Evolutionary conservation across 2,329 filamentous ascomycete genomes (phyloP).

Genomic region (Orbilia javanica): DNA sequence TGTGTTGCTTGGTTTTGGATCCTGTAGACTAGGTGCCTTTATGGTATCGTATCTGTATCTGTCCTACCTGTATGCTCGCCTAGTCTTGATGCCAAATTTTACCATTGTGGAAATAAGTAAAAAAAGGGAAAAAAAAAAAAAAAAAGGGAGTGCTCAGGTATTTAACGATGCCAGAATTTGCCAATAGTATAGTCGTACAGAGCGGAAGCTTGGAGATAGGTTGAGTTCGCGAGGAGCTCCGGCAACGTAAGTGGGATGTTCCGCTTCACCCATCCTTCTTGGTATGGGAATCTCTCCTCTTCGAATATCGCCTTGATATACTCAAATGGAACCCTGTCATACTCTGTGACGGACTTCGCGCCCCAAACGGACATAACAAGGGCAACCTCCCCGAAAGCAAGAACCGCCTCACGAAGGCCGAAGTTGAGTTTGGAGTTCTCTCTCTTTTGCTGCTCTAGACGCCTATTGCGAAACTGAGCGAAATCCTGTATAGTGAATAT

Average conservation of each 20-base stretch:
- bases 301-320: slow-evolving; percentile 55
- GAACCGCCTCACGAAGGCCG: slow-evolving; percentile 49
- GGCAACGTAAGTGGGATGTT: slow-evolving; percentile 45
- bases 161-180: slow-evolving; percentile 5
- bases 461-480: slow-evolving; percentile 40
- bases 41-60: too few relatives aligned
- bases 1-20: neutral
- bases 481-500: slow-evolving; percentile 59
- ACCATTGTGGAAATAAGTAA: too few relatives aligned
- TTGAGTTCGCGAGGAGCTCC: slow-evolving; percentile 49
- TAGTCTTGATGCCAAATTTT: neutral
- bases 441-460: slow-evolving; percentile 28
- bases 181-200: slow-evolving; percentile 21
- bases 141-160: too few relatives aligned
- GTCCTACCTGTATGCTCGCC: too few relatives aligned
- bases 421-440: slow-evolving; percentile 51
- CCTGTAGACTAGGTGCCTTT: too few relatives aligned
- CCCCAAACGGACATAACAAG: slow-evolving; percentile 54
- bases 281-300: slow-evolving; percentile 57
- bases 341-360: slow-evolving; percentile 23
- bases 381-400: slow-evolving; percentile 59
- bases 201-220: slow-evolving; percentile 43
- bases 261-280: slow-evolving; percentile 45
- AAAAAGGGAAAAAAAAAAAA: too few relatives aligned
- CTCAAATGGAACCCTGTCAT: slow-evolving; percentile 48